Evolutionary conservation across 192 early-diverging fungal genomes (phyloP).

Genomic region (Podila epicladia): DNA sequence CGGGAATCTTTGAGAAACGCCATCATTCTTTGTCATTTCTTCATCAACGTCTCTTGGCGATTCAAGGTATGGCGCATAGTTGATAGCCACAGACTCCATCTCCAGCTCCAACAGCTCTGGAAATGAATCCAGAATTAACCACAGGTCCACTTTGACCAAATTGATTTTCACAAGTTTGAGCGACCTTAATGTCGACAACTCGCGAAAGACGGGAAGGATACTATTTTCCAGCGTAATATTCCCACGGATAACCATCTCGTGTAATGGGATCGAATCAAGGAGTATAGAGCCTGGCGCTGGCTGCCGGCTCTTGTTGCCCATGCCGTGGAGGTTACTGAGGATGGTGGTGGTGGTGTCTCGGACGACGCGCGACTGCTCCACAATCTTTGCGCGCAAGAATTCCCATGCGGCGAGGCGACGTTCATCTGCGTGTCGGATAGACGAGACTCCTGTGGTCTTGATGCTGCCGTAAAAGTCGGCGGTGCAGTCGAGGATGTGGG

Average conservation of each 20-base stretch:
- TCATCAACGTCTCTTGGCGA: background rate
- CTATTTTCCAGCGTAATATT: background rate
- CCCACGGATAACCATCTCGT: background rate
- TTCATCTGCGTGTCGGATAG: background rate
- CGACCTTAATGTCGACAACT: background rate
- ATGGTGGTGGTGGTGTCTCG: background rate
- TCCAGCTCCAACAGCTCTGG: background rate
- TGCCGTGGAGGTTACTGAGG: background rate
- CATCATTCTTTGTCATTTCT: background rate
- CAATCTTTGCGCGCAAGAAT: background rate
- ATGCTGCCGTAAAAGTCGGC: background rate
- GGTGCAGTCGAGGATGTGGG: conserved; percentile 3
- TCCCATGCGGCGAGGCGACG: background rate
- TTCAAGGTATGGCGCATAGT: background rate
- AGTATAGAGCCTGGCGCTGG: background rate
- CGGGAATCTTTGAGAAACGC: background rate
- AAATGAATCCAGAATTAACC: background rate
- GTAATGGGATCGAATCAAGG: background rate
- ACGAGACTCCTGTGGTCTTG: background rate
- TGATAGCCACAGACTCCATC: background rate
- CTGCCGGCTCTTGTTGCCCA: background rate
- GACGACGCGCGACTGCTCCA: background rate
- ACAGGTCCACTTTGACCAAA: background rate
- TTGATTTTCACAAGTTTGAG: background rate
- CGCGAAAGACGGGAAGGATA: background rate